These are phyloP conservation scores for Acidiella bohemica DNA, from an alignment of 495 filamentous ascomycete species.

Conservation along the genomic window DNA sequence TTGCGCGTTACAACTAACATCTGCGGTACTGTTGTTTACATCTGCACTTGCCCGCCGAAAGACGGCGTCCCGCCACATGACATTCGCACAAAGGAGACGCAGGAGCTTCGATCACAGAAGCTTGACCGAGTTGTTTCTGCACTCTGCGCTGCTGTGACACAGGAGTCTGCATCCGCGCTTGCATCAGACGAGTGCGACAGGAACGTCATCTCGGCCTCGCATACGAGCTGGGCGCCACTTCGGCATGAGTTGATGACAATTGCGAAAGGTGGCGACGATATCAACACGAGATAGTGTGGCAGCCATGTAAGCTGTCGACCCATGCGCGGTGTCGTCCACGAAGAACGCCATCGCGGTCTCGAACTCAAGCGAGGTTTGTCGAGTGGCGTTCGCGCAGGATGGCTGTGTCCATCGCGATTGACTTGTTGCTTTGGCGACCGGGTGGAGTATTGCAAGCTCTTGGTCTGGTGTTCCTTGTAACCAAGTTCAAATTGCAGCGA, in stretches of 20 bases:
- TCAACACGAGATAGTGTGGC: constrained; percentile 9
- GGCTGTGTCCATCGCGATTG: neutral
- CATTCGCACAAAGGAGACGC: neutral
- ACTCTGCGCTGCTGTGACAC: neutral
- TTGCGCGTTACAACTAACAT: too few species aligned
- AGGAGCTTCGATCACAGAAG: constrained; percentile 4
- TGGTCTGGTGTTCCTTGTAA: neutral
- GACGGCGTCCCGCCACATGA: neutral
- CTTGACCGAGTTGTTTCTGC: constrained; percentile 1
- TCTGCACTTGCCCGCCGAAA: neutral
- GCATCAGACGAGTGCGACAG: constrained; percentile 1
- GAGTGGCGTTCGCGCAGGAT: neutral
- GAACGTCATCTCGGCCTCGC: too few species aligned
- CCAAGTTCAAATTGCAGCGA: neutral
- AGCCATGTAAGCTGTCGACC: constrained; percentile 7
- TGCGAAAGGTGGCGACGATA: neutral
- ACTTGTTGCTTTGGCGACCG: neutral
- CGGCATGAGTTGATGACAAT: neutral
- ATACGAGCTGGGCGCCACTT: neutral
- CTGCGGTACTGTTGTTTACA: constrained; percentile 4
- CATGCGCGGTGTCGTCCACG: constrained; percentile 3
- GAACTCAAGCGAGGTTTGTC: neutral
- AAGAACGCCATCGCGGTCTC: constrained; percentile 6
- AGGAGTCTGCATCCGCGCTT: neutral
- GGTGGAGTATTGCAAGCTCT: neutral